Conservation (phyloP, 1,284 basidiomycete genomes). For the Laetiporus sulphureus region DNA sequence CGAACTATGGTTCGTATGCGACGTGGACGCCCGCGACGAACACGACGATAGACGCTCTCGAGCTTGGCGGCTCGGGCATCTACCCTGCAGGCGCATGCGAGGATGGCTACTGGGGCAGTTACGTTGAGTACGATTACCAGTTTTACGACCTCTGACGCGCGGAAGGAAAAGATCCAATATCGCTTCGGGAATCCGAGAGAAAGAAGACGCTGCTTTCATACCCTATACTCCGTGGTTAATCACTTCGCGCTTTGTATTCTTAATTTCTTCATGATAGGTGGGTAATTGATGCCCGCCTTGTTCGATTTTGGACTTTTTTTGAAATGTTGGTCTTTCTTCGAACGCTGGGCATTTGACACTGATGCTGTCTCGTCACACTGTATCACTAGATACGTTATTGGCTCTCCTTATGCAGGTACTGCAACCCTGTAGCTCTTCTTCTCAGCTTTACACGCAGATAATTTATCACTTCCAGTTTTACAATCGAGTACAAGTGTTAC, state of each 20-base stretch:
- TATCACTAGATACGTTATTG: not conserved
- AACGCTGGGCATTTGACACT: not conserved
- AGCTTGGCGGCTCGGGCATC: constrained; percentile 48
- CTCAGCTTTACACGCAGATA: not conserved
- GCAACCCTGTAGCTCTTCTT: not conserved
- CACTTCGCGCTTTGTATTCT: not conserved
- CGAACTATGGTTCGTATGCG: constrained; percentile 40
- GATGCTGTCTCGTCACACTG: not conserved
- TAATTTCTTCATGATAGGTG: constrained; percentile 4
- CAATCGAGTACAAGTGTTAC: too few species aligned
- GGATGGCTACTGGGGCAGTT: constrained; percentile 57
- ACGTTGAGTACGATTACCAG: constrained; percentile 67
- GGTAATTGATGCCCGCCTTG: too few species aligned
- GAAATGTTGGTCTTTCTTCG: too few species aligned
- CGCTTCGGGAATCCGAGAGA: not conserved
- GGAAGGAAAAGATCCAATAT: constrained; percentile 2
- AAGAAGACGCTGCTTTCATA: constrained; percentile 1
- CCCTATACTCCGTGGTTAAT: constrained; percentile 7
- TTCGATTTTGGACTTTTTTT: not conserved
- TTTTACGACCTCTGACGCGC: constrained; percentile 49
- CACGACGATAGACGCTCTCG: constrained; percentile 42
- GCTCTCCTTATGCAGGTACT: constrained; percentile 3
- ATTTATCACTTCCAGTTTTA: too few species aligned
- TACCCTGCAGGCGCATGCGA: constrained; percentile 51
- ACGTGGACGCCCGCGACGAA: constrained; percentile 47